Percentiles rank a stretch among this genome's conserved stretches.
phyloP scores from a whole-genome alignment of 1,284 basidiomycete species.

The Marasmius oreades region DNA sequence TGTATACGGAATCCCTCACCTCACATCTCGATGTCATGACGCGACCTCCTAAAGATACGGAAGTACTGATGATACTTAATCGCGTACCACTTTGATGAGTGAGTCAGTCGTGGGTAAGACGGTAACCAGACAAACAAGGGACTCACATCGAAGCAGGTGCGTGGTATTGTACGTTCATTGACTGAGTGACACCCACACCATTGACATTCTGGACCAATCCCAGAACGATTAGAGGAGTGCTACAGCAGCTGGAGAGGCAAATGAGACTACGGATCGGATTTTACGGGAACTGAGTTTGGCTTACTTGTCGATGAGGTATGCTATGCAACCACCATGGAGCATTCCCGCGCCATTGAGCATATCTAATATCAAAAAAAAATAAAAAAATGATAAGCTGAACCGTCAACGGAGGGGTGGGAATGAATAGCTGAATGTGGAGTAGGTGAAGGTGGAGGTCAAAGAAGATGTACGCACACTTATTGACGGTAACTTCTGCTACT shows the following conservation, averaged over 20 bases:
- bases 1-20: constrained; percentile 31
- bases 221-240: constrained; percentile 61
- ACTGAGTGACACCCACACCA: constrained; percentile 70
- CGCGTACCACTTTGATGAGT: constrained; percentile 43
- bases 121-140: not conserved
- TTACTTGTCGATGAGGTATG: constrained; percentile 70
- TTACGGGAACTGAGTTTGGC: constrained; percentile 17
- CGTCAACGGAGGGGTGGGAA: not conserved
- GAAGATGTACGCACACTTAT: constrained; percentile 41
- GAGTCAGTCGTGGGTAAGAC: not conserved
- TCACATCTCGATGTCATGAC: constrained; percentile 70
- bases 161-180: constrained; percentile 64
- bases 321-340: constrained; percentile 67
- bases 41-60: constrained; percentile 59
- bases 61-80: constrained; percentile 57
- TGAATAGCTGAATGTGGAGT: not conserved
- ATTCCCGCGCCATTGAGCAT: constrained; percentile 73
- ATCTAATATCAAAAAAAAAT: constrained; percentile 31
- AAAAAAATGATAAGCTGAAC: not conserved
- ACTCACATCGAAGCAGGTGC: constrained; percentile 60
- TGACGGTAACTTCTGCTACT: constrained; percentile 55
- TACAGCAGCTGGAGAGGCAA: constrained; percentile 47
- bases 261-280: not conserved
- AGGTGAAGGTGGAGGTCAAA: too few relatives aligned
- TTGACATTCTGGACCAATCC: constrained; percentile 57